A percentile compares a stretch with the other conserved stretches of the same genome.
Conservation (phyloP, 1,139 yeast species). For the Hemisphaericaspora subhashii region DNA sequence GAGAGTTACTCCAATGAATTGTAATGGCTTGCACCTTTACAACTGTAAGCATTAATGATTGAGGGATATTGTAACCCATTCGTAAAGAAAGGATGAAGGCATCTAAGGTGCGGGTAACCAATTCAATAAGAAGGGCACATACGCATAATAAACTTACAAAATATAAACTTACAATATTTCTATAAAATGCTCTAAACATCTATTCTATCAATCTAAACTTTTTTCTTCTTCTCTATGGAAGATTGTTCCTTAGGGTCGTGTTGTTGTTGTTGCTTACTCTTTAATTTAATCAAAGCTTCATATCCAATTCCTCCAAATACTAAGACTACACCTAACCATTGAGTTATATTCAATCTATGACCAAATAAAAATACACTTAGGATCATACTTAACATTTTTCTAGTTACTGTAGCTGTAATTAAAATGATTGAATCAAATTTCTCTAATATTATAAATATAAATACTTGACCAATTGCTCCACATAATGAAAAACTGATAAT, state of each 20-base stretch:
- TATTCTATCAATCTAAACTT: conserved; percentile 1
- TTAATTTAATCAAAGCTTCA: conserved; percentile 26
- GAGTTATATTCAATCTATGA: conserved; percentile 59
- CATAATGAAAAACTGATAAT: conserved; percentile 67
- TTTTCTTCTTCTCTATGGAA: conserved; percentile 4
- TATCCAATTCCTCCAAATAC: conserved; percentile 73
- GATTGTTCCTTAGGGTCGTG: neutral
- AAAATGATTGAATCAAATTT: conserved; percentile 80
- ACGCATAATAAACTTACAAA: too few relatives aligned
- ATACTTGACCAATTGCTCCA: conserved; percentile 91
- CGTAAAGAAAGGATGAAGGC: too few relatives aligned
- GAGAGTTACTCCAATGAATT: too few relatives aligned
- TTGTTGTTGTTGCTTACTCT: neutral
- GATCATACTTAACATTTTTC: conserved; percentile 95
- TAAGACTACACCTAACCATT: conserved; percentile 75
- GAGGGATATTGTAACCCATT: too few relatives aligned
- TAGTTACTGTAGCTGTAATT: conserved; percentile 91
- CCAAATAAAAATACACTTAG: conserved; percentile 84
- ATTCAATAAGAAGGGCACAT: too few relatives aligned
- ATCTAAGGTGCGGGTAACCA: too few relatives aligned
- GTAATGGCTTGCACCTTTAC: too few relatives aligned
- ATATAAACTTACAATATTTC: neutral
- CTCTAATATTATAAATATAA: conserved; percentile 82
- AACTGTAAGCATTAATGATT: too few relatives aligned
- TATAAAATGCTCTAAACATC: neutral